Percentiles rank a stretch among this genome's conserved stretches.
Evolutionary conservation across 129 eudicot species (phyloP).

Genomic region (Flaveria robusta): DNA sequence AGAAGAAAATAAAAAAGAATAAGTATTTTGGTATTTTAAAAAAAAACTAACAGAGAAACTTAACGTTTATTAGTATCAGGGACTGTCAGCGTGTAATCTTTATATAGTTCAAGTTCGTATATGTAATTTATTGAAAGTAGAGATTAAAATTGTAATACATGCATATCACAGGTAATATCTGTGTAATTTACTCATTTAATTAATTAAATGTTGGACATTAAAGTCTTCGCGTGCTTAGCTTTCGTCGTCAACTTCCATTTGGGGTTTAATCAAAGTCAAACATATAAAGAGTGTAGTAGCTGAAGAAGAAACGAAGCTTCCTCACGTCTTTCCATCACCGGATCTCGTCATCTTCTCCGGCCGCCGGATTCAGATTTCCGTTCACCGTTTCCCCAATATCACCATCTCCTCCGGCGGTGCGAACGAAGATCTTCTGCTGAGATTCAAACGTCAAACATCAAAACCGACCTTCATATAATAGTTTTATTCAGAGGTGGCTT

Average conservation of each 20-base stretch:
- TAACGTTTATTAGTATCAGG: no score
- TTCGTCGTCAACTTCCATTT: slow-evolving; percentile 26
- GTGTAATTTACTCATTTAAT: no score
- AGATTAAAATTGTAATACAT: no score
- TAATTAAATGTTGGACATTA: no score
- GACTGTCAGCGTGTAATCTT: no score
- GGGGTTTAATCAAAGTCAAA: slow-evolving; percentile 40
- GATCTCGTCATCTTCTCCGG: not conserved
- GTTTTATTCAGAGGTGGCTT: not conserved
- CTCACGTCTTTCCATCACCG: slow-evolving; percentile 1
- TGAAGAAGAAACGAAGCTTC: not conserved
- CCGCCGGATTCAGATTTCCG: not conserved
- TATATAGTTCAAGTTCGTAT: no score
- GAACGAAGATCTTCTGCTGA: not conserved
- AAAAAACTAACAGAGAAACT: no score
- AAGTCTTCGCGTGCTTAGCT: not conserved
- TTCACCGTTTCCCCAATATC: not conserved
- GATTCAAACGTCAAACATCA: not conserved
- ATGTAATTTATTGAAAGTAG: no score
- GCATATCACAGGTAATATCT: no score
- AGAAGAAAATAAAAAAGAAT: no score
- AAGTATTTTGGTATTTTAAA: no score
- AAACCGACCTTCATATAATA: not conserved
- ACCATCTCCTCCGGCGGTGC: not conserved
- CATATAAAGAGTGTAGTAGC: not conserved